A percentile compares a stretch with the other conserved stretches of the same genome.
phyloP scores from a whole-genome alignment of 106 monocot species.

The Dendrobium officinale region DNA sequence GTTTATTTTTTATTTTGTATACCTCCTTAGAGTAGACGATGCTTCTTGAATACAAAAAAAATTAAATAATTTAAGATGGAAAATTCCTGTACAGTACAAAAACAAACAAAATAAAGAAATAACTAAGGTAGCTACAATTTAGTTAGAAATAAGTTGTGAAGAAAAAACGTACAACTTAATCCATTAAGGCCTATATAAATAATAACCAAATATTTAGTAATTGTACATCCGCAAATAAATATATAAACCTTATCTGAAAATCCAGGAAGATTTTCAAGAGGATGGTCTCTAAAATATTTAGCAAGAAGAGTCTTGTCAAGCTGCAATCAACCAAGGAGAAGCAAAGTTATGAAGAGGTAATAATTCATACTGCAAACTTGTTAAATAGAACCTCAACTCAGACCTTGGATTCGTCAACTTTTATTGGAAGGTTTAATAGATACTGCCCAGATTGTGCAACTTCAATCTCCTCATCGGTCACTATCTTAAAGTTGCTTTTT shows the following conservation, averaged over 20 bases:
- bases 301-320: slow-evolving; percentile 67
- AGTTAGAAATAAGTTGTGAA: neutral
- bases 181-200: neutral
- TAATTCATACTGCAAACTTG: neutral
- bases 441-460: slow-evolving; percentile 87
- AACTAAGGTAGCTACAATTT: neutral
- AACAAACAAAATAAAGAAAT: neutral
- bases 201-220: neutral
- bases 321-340: slow-evolving; percentile 29
- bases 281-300: slow-evolving; percentile 78
- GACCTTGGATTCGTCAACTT: slow-evolving; percentile 98
- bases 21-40: neutral
- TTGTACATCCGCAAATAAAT: neutral
- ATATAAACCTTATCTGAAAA: slow-evolving; percentile 81
- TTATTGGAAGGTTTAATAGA: slow-evolving; percentile 92
- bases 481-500: slow-evolving; percentile 88
- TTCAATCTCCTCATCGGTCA: slow-evolving; percentile 83
- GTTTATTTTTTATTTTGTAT: no score
- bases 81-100: neutral
- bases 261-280: slow-evolving; percentile 64
- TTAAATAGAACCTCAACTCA: neutral
- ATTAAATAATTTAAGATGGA: neutral
- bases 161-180: neutral
- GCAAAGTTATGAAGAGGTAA: neutral
- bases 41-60: neutral